Base-by-base conservation (phyloP, 345 rosid genomes). In the Anacardium occidentale region DNA sequence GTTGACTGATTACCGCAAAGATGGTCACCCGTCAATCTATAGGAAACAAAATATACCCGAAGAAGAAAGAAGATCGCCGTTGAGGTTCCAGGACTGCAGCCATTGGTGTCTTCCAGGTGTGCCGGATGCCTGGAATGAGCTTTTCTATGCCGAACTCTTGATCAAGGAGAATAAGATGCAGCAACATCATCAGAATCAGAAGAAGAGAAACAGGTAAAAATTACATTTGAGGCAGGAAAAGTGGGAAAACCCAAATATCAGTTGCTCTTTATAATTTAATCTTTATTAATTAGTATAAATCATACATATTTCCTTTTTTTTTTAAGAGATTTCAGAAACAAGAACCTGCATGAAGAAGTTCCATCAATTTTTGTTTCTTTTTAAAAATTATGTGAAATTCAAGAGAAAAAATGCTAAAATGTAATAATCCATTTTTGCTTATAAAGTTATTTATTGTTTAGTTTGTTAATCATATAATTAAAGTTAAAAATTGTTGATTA, bases 81-180 rank as follows among this genome's bases (percentile, higher is more conserved):
- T 91, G 76, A 77, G 18, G 70, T 92, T 71, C 82, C 99, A 95
- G 70, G 99, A 95, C 72, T 95, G 99, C 83, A 92, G 99, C 84
- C 99, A 95, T 48, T 95, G 99, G 99, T 95, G 99, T 83, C 96
- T 95, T 63, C 98, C 99, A 0, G 99, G 99, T 0, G 98, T 95
- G 26, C 99, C 98, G 0, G 99, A 95, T 67, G 75, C 89, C 0
- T 95, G 99, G 99, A 95, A 95, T 47, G 97, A 92, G 76, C 84
- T 95, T 70, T 82, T 95, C 61, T 95, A 89, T 1, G 93, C 92
- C 0, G 89, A 95, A 79, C 80, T 95, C 47, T 76, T 93, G 3
- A 74, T 93, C 56, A 85, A 83, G 45, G 84, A 88, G 76, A 51
- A 69, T 75, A 82, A 75, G 72, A 79, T 81, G 81, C 71, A 60